phyloP scores from a whole-genome alignment of 169 alveolate species.

The Eimeria maxima region DNA sequence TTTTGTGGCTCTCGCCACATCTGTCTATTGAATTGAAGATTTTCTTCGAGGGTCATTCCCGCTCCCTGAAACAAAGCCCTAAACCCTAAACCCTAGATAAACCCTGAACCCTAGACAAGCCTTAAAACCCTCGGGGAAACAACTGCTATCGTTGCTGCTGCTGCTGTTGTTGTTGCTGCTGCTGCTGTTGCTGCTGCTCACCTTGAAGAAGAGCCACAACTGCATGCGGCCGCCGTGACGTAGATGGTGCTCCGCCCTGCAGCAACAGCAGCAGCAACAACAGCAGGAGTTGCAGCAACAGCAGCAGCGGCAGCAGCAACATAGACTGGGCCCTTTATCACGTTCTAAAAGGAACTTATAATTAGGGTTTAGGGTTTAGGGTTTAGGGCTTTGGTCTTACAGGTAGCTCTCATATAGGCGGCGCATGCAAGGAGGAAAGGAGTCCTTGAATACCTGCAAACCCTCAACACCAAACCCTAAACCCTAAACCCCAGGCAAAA shows the following conservation, averaged over 20 bases:
- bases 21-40: slow-evolving; percentile 91
- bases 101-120: background rate
- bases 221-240: slow-evolving; percentile 95
- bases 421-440: slow-evolving; percentile 96
- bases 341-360: background rate
- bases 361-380: background rate
- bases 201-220: slow-evolving; percentile 93
- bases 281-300: background rate
- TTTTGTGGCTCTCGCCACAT: slow-evolving; percentile 92
- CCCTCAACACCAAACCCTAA: background rate
- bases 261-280: background rate
- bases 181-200: slow-evolving; percentile 42
- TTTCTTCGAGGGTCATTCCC: slow-evolving; percentile 94
- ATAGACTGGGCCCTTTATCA: background rate
- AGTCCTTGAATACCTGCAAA: slow-evolving; percentile 87
- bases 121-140: background rate
- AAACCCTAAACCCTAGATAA: background rate
- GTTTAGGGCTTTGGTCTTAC: slow-evolving; percentile 65
- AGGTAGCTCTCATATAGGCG: slow-evolving; percentile 90
- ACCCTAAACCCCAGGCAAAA: background rate
- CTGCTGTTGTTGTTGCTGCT: background rate
- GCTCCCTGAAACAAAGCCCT: slow-evolving; percentile 87
- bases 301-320: slow-evolving; percentile 10
- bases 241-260: slow-evolving; percentile 89
- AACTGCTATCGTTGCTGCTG: background rate